Evolutionary conservation across 2,329 filamentous ascomycete genomes (phyloP), one percentile per base, ranked within the genome.

Genomic region (Penicillium thymicola): DNA sequence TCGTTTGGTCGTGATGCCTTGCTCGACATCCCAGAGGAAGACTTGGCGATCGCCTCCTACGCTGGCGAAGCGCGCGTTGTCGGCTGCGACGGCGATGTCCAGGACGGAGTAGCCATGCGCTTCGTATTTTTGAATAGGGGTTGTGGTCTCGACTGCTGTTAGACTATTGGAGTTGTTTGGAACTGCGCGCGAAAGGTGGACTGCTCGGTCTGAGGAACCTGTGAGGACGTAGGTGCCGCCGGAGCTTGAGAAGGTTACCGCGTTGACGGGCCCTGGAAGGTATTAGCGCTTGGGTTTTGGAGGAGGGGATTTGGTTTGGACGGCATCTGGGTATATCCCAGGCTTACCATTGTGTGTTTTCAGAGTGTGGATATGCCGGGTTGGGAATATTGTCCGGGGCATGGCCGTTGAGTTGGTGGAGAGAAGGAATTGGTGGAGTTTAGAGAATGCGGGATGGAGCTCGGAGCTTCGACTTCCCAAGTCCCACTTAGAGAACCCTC

Each of bases 41-140:
- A 96, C 91, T 59, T 84, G 82, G 65, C 93, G 89, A 77, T 99
- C 94, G 57, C 94, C 94, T 64, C 94, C 94, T 1, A 85, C 84
- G n/a, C 88, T 92, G 10, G 87, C 88, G 73, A 99, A 97, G 42
- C 85, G 85, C 63, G 90, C 84, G 75, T 99, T 99, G 76, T 91
- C 88, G 25, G 78, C 70, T 18, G 79, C 73, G 48, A 97, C 88
- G 51, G 84, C 81, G 38, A 99, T 81, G 63, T 90, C 89, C 58
- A 97, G 86, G 8, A 99, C 89, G 65, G 92, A 89, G 78, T 99
- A 96, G 64, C 91, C 92, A 76, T 99, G 94, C 2, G 89, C 90
- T 36, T 86, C 79, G 77, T 96, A 99, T 36, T 86, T 89, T 75
- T 97, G 92, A 69, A 99, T 90, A 4, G 94, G 86, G 2, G 74